These are phyloP conservation scores for Zygotorulaspora chibaensis DNA, from an alignment of 805 yeast genomes.

Conservation along the genomic window DNA sequence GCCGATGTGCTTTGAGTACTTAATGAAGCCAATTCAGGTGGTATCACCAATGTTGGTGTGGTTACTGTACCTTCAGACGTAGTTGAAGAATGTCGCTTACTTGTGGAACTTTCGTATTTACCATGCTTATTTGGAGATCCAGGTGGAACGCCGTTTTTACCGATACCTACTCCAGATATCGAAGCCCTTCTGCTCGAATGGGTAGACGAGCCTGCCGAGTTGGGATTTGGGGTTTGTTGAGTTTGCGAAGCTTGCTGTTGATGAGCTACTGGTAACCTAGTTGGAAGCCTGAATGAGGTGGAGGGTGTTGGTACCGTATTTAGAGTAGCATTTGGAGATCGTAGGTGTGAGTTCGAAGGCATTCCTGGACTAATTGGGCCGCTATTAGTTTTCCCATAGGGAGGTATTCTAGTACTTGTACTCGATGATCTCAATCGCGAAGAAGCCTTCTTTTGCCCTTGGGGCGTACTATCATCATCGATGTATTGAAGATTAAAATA, in stretches of 20 bases:
- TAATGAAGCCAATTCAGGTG: constrained; percentile 26
- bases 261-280: constrained; percentile 8
- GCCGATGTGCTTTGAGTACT: constrained; percentile 24
- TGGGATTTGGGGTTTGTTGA: constrained; percentile 7
- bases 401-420: constrained; percentile 9
- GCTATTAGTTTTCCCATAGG: constrained; percentile 7
- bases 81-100: constrained; percentile 11
- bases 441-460: constrained; percentile 7
- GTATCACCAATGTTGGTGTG: constrained; percentile 25
- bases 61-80: constrained; percentile 12
- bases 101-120: constrained; percentile 6
- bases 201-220: constrained; percentile 17
- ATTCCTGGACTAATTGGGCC: constrained; percentile 10
- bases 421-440: constrained; percentile 13
- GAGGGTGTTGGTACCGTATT: constrained; percentile 6
- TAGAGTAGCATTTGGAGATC: constrained; percentile 12
- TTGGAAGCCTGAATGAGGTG: constrained; percentile 11
- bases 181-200: constrained; percentile 23
- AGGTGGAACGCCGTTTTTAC: constrained; percentile 7
- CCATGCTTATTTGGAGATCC: constrained; percentile 10
- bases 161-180: constrained; percentile 11
- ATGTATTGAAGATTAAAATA: constrained; percentile 10
- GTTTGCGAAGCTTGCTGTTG: constrained; percentile 4
- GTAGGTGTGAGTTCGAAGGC: constrained; percentile 5
- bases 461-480: constrained; percentile 8